These are phyloP conservation scores for Coniochaeta pulveracea DNA, from an alignment of 2,329 filamentous ascomycete genomes.

Conservation along the genomic window DNA sequence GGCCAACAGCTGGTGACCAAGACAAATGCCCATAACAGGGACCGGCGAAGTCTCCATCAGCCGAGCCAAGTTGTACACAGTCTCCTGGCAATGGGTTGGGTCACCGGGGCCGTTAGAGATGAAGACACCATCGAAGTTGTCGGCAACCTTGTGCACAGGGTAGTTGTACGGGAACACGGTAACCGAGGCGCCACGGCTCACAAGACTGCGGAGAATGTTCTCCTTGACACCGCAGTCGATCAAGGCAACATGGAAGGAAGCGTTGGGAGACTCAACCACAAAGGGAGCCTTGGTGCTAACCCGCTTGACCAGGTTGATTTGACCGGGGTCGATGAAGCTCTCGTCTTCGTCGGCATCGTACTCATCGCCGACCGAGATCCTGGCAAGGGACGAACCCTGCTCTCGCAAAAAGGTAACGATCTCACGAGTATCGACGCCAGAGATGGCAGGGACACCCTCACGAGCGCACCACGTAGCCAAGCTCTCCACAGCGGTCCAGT, in stretches of 20 bases:
- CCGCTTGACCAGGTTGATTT: conserved; percentile 91
- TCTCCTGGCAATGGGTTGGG: conserved; percentile 91
- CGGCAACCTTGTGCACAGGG: conserved; percentile 94
- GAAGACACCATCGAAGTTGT: conserved; percentile 97
- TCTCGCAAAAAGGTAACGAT: conserved; percentile 95
- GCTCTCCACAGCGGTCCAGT: conserved; percentile 97
- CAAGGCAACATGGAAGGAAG: conserved; percentile 81
- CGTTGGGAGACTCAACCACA: conserved; percentile 75
- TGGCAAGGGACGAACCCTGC: conserved; percentile 88
- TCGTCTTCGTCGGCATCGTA: conserved; percentile 98
- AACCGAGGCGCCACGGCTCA: conserved; percentile 81
- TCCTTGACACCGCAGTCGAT: conserved; percentile 99
- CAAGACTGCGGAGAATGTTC: conserved; percentile 93
- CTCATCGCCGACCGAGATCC: conserved; percentile 91
- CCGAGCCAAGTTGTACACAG: conserved; percentile 82
- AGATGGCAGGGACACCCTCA: conserved; percentile 91
- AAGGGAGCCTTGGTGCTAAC: conserved; percentile 98
- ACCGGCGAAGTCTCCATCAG: conserved; percentile 86
- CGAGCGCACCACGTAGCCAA: conserved; percentile 89
- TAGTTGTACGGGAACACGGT: conserved; percentile 96
- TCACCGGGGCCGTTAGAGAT: conserved; percentile 98
- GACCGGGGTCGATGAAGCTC: conserved; percentile 85
- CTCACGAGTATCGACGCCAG: conserved; percentile 90
- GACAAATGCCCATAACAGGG: conserved; percentile 94
- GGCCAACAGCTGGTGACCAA: conserved; percentile 92